Base-by-base conservation (phyloP, 73 alveolate species). In the Uronychia binucleata region DNA sequence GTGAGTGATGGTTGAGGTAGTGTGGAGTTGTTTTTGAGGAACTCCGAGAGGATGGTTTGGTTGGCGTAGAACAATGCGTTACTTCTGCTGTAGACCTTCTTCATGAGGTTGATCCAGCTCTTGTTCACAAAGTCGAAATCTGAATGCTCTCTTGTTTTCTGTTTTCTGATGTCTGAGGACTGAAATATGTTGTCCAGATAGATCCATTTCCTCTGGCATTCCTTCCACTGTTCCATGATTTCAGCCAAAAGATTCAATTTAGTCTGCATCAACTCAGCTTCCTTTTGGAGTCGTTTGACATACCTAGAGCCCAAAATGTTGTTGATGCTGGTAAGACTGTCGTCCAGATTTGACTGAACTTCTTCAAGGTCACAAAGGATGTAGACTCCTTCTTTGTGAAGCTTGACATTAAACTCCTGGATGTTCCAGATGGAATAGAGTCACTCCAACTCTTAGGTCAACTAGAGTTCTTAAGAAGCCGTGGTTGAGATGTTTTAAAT, bases 141-240 rank as follows among this genome's bases (percentile, higher is more conserved):
- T 35, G 91, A 83, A 83, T 91, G 82, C 1, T 92, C 94, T 59
- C 91, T 93, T 26, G 95, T 88, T 34, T 82, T 78, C 75, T 90
- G 92, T 79, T 88, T 94, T 86, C 86, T 94, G 79, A 94, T 94
- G 84, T 94, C 98, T 27, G 90, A 92, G 58, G 98, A 94, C 34
- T 92, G 78, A 84, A 94, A 94, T 77, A 96, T 95, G 89, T 83
- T 91, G 86, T 96, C 98, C 77, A 97, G 87, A 94, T 98, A 98
- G 89, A 98, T 95, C 99, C 99, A 98, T 76, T 97, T 98, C 90
- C 98, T 91, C 88, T 98, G 97, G 33, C 96, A 99, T 82, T 94
- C 92, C 85, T 98, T 92, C 99, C 99, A 98, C 92, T 97, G 99
- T 86, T 98, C 99, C 46, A 98, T 86, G 80, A 98, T 98, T 79